Conservation (phyloP, 352 stramenopile genomes). For the Globisporangium ultimum region DNA sequence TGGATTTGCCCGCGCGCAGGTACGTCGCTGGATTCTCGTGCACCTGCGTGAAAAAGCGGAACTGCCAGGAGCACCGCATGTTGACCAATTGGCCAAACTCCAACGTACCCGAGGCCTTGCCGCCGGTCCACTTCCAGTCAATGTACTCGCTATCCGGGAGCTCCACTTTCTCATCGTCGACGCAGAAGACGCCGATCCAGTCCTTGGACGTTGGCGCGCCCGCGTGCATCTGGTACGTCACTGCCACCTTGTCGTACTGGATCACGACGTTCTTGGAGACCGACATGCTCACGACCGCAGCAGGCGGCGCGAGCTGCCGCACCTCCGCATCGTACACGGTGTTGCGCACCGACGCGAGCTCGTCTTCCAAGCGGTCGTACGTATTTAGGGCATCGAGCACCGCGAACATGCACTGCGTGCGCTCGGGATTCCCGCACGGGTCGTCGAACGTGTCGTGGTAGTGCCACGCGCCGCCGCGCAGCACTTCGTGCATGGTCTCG, state of each 20-base stretch:
- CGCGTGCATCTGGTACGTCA: slow-evolving; percentile 15
- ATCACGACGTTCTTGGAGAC: no score
- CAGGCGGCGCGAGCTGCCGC: no score
- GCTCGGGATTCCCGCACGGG: slow-evolving; percentile 17
- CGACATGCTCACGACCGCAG: no score
- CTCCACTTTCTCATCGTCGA: slow-evolving; percentile 8
- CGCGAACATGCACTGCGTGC: slow-evolving; percentile 6
- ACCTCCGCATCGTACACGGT: no score
- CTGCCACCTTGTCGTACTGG: slow-evolving; percentile 5
- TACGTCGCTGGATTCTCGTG: slow-evolving; percentile 8
- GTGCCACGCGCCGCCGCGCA: slow-evolving; percentile 26
- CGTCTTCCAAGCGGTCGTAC: no score
- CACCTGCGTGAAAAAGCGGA: slow-evolving; percentile 19
- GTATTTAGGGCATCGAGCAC: slow-evolving; percentile 1
- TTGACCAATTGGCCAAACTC: slow-evolving; percentile 22
- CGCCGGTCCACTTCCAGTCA: slow-evolving; percentile 11
- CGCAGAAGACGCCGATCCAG: slow-evolving; percentile 19
- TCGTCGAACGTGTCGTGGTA: slow-evolving; percentile 23
- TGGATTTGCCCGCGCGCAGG: slow-evolving; percentile 16
- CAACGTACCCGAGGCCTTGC: slow-evolving; percentile 4
- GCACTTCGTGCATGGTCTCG: no score
- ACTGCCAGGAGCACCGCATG: slow-evolving; percentile 26
- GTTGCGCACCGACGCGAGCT: no score
- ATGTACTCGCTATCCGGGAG: slow-evolving; percentile 14
- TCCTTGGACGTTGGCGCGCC: slow-evolving; percentile 3